These are phyloP conservation scores for Mrakia hoshinonis DNA, from an alignment of 768 basidiomycete genomes.

Conservation along the genomic window DNA sequence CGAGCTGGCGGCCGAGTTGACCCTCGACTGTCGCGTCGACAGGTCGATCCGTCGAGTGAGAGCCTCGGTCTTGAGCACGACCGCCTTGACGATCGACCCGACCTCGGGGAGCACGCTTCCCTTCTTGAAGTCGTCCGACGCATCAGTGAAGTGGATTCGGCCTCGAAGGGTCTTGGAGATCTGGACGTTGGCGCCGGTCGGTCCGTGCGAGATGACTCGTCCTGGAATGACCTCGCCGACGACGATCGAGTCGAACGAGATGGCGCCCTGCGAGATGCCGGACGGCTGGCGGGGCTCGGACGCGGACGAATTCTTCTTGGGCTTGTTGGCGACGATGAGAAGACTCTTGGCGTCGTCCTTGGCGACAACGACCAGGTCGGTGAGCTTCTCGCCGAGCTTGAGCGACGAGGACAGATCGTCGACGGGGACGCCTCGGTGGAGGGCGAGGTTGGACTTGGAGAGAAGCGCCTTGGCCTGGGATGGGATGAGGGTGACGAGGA, in stretches of 20 bases:
- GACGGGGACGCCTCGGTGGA: constrained; percentile 58
- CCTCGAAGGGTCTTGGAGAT: constrained; percentile 64
- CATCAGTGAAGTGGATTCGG: constrained; percentile 70
- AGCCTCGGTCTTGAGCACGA: constrained; percentile 61
- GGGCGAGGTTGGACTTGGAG: constrained; percentile 80
- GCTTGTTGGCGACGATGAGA: constrained; percentile 64
- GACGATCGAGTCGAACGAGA: constrained; percentile 59
- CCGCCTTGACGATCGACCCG: constrained; percentile 60
- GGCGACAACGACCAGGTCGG: constrained; percentile 77
- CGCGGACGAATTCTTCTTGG: constrained; percentile 32
- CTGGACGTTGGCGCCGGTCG: constrained; percentile 68
- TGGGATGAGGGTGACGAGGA: constrained; percentile 62
- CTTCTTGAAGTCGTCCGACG: constrained; percentile 65
- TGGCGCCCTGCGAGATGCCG: constrained; percentile 30
- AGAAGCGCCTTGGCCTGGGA: constrained; percentile 62
- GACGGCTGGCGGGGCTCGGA: constrained; percentile 31
- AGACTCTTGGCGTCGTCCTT: constrained; percentile 76
- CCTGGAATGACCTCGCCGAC: constrained; percentile 71
- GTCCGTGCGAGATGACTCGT: constrained; percentile 63
- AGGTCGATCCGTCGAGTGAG: constrained; percentile 61
- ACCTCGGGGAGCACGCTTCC: constrained; percentile 52
- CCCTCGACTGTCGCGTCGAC: constrained; percentile 66
- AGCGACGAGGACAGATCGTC: constrained; percentile 58
- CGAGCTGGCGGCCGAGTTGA: constrained; percentile 46
- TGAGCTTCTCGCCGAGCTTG: constrained; percentile 59